Percentiles rank a stretch among this genome's conserved stretches.
These are phyloP conservation scores for Mycena haematopus DNA, from an alignment of 768 basidiomycete genomes.

Conservation along the genomic window DNA sequence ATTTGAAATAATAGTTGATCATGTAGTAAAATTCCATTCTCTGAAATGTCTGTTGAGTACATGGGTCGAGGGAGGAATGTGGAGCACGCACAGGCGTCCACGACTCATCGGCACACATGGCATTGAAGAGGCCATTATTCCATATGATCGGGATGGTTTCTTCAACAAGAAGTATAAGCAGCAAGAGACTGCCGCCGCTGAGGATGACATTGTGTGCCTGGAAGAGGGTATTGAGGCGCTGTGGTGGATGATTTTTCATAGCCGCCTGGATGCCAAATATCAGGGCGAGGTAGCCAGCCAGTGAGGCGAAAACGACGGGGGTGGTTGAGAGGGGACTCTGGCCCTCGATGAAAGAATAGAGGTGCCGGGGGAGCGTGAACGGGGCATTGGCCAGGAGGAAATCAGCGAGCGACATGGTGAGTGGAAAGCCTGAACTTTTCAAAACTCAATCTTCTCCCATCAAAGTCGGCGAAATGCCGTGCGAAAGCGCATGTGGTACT, in stretches of 20 bases:
- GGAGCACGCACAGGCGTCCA: constrained; percentile 83
- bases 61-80: constrained; percentile 14
- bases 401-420: constrained; percentile 78
- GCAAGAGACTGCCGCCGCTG: constrained; percentile 80
- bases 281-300: constrained; percentile 83
- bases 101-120: constrained; percentile 75
- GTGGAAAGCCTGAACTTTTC: constrained; percentile 30
- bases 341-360: constrained; percentile 72
- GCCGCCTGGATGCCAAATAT: constrained; percentile 85
- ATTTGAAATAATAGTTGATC: constrained; percentile 99
- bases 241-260: constrained; percentile 80
- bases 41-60: constrained; percentile 45
- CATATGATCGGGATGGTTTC: constrained; percentile 85
- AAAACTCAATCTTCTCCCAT: constrained; percentile 32
- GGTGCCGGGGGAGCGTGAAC: constrained; percentile 61
- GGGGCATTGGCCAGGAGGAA: constrained; percentile 66
- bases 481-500: neutral
- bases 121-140: constrained; percentile 73
- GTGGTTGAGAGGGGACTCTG: constrained; percentile 84
- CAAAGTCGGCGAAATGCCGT: neutral
- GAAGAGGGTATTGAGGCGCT: constrained; percentile 83
- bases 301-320: constrained; percentile 69
- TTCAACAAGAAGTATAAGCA: constrained; percentile 90
- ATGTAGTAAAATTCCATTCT: constrained; percentile 96
- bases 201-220: constrained; percentile 91